These are phyloP conservation scores for Helotiales sp. DNA, from an alignment of 2,329 filamentous ascomycete genomes.

Conservation along the genomic window DNA sequence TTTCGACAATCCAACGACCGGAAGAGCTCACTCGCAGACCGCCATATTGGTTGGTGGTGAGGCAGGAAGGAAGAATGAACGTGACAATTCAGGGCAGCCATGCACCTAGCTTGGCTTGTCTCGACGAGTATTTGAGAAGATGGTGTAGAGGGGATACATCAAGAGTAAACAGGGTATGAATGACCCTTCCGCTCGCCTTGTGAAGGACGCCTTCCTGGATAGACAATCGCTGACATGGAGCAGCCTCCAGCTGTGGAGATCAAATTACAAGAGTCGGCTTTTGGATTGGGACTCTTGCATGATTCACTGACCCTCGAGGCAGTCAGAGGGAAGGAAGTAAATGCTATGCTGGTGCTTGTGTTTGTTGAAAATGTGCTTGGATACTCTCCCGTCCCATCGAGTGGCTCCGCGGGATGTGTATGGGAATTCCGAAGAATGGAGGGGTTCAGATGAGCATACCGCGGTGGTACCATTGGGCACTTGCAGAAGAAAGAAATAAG, in stretches of 20 bases:
- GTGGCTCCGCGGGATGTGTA: slow-evolving; percentile 43
- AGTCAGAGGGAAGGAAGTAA: slow-evolving; percentile 46
- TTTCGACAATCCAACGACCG: slow-evolving; percentile 50
- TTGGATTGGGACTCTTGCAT: slow-evolving; percentile 50
- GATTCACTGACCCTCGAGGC: slow-evolving; percentile 50
- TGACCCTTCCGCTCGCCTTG: background rate
- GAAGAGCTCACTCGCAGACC: slow-evolving; percentile 54
- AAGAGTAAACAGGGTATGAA: slow-evolving; percentile 43
- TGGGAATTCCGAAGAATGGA: slow-evolving; percentile 42
- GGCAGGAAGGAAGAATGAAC: slow-evolving; percentile 37
- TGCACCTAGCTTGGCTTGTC: slow-evolving; percentile 50
- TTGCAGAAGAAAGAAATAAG: background rate
- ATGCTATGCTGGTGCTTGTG: slow-evolving; percentile 51
- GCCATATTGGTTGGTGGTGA: slow-evolving; percentile 54
- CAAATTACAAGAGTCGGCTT: slow-evolving; percentile 51
- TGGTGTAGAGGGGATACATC: slow-evolving; percentile 54
- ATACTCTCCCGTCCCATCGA: slow-evolving; percentile 45
- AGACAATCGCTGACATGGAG: slow-evolving; percentile 8
- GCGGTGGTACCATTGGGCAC: too few relatives aligned
- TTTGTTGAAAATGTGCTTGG: slow-evolving; percentile 55
- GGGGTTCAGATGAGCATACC: slow-evolving; percentile 25
- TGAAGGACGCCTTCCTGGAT: background rate
- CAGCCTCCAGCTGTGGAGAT: slow-evolving; percentile 52
- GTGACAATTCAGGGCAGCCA: slow-evolving; percentile 56
- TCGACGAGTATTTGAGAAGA: slow-evolving; percentile 53